These are phyloP conservation scores for Agrocybe pediades DNA, from an alignment of 768 basidiomycete genomes.

Conservation along the genomic window DNA sequence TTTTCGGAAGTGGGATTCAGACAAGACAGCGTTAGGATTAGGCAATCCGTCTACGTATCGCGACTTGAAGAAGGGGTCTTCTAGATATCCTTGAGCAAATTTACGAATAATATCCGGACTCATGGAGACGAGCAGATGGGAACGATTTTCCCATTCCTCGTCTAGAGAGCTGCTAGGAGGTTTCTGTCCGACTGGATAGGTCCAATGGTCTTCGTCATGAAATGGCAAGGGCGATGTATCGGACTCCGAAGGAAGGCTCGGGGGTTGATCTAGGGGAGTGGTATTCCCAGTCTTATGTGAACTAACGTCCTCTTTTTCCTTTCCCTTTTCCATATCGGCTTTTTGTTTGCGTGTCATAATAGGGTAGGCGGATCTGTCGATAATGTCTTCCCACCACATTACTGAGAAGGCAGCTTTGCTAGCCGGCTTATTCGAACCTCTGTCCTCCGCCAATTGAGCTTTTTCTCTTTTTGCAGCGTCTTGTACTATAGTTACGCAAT, in stretches of 20 bases:
- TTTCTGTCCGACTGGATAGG: constrained; percentile 3
- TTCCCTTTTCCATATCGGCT: background rate
- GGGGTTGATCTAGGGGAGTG: no score
- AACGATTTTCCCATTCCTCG: background rate
- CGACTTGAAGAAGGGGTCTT: no score
- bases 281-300: background rate
- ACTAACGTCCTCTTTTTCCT: background rate
- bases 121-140: background rate
- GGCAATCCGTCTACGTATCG: no score
- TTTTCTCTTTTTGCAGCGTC: background rate
- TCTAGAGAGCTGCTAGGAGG: background rate
- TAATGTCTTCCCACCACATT: constrained; percentile 20
- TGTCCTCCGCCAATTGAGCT: constrained; percentile 9
- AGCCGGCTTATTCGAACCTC: constrained; percentile 2
- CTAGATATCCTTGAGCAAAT: no score
- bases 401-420: constrained; percentile 21
- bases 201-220: constrained; percentile 2
- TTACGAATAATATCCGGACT: background rate
- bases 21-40: background rate
- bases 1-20: background rate
- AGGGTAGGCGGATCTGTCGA: constrained; percentile 10
- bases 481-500: constrained; percentile 6
- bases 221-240: background rate
- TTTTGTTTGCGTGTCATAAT: constrained; percentile 6
- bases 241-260: no score